Evolutionary conservation across 108 stramenopile species (phyloP).

Genomic region (Nitzschia sp.): DNA sequence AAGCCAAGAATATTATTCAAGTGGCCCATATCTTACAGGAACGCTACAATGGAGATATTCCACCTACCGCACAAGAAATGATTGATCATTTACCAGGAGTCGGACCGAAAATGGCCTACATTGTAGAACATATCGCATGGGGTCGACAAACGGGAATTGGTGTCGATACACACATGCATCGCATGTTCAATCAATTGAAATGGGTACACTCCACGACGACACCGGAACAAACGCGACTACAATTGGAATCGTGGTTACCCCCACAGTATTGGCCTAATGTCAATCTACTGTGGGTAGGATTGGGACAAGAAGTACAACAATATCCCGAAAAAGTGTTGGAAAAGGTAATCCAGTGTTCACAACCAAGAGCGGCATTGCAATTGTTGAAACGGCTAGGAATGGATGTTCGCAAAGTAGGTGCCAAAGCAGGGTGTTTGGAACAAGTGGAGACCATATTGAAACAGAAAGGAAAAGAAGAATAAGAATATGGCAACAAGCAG

Average conservation of each 20-base stretch:
- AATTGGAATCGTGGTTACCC: conserved; percentile 88
- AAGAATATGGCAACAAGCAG: no score
- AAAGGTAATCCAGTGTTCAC: conserved; percentile 71
- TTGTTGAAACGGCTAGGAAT: conserved; percentile 67
- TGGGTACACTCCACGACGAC: conserved; percentile 75
- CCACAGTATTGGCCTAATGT: conserved; percentile 72
- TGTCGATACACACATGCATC: conserved; percentile 95
- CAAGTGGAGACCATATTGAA: conserved; percentile 6
- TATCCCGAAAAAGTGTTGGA: conserved; percentile 72
- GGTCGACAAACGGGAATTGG: conserved; percentile 75
- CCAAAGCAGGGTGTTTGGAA: conserved; percentile 24
- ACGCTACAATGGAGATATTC: conserved; percentile 80
- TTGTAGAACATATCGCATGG: conserved; percentile 82
- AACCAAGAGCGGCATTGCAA: conserved; percentile 61
- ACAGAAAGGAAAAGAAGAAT: background rate
- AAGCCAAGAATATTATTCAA: conserved; percentile 85
- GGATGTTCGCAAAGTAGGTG: conserved; percentile 71
- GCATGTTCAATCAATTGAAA: conserved; percentile 80
- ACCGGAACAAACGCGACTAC: conserved; percentile 87
- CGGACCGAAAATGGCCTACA: conserved; percentile 92
- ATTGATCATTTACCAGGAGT: conserved; percentile 78
- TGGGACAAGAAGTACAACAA: conserved; percentile 93
- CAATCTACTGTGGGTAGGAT: conserved; percentile 90
- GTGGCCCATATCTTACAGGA: conserved; percentile 58
- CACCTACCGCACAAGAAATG: conserved; percentile 67